These are phyloP conservation scores for Candida endomychidarum DNA, from an alignment of 805 yeast species.

Conservation along the genomic window DNA sequence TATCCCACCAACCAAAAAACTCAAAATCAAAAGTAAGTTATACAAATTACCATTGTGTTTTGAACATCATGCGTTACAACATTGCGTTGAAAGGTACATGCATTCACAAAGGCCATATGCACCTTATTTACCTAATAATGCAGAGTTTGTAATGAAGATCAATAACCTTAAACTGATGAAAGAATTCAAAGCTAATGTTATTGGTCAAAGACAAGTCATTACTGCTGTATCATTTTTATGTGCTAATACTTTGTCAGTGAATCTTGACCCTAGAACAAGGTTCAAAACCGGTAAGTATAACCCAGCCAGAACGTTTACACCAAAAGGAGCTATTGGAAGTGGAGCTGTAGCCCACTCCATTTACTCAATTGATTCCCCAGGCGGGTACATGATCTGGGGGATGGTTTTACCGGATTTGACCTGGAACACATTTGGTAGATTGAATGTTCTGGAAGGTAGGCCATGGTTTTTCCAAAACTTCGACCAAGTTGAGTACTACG, in stretches of 20 bases:
- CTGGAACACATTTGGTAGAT: constrained; percentile 34
- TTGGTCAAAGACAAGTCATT: constrained; percentile 85
- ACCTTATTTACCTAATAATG: constrained; percentile 97
- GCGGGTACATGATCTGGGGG: constrained; percentile 80
- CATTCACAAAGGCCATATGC: constrained; percentile 94
- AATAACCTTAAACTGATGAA: constrained; percentile 74
- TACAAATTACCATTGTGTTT: constrained; percentile 92
- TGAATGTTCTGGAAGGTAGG: constrained; percentile 15
- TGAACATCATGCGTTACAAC: constrained; percentile 84
- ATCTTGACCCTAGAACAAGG: constrained; percentile 94
- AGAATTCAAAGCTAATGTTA: constrained; percentile 78
- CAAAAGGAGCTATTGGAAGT: constrained; percentile 95
- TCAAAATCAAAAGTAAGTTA: constrained; percentile 82
- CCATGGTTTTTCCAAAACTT: constrained; percentile 34
- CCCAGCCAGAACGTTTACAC: constrained; percentile 94
- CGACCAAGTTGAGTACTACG: constrained; percentile 35
- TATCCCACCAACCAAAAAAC: constrained; percentile 67
- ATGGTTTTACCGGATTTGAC: constrained; percentile 68
- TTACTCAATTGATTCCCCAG: constrained; percentile 96
- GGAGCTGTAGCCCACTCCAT: constrained; percentile 99
- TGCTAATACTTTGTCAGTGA: constrained; percentile 98
- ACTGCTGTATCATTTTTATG: constrained; percentile 96
- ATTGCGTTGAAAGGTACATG: constrained; percentile 84
- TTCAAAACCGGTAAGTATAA: constrained; percentile 90
- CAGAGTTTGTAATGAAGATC: constrained; percentile 86